Conservation (phyloP, 2,329 filamentous ascomycete species). For the Fusarium sp. region DNA sequence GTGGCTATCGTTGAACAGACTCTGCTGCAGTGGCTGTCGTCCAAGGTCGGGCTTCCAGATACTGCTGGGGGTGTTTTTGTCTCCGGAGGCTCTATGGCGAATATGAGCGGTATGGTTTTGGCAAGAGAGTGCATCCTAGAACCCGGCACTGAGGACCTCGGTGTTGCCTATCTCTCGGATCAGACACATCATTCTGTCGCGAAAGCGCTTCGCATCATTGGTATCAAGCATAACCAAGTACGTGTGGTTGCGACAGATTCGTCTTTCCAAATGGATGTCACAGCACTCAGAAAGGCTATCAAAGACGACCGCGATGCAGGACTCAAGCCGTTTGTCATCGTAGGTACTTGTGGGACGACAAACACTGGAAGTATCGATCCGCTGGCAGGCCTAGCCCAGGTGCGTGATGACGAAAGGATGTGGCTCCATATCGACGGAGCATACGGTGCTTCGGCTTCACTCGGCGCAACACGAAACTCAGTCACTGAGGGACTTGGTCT, state of each 20-base stretch:
- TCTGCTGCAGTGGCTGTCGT: conserved; percentile 12
- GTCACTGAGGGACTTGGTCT: not conserved
- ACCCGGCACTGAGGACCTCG: not conserved
- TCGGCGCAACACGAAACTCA: not conserved
- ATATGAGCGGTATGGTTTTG: conserved; percentile 26
- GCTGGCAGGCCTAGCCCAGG: not conserved
- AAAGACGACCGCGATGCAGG: conserved; percentile 3
- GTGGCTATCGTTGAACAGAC: conserved; percentile 20
- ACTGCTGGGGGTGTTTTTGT: conserved; percentile 17
- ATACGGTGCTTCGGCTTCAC: conserved; percentile 17
- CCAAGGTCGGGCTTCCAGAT: conserved; percentile 15
- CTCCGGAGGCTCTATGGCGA: conserved; percentile 24
- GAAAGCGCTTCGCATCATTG: conserved; percentile 13
- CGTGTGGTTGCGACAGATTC: not conserved
- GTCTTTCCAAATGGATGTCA: not conserved
- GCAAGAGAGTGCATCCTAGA: conserved; percentile 11
- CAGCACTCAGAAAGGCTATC: not conserved
- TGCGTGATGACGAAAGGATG: conserved; percentile 5
- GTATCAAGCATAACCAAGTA: conserved; percentile 1
- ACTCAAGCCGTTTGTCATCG: conserved; percentile 10
- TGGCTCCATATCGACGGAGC: conserved; percentile 30
- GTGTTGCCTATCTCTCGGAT: conserved; percentile 16
- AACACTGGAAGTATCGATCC: conserved; percentile 20
- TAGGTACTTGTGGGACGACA: conserved; percentile 20
- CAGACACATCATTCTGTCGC: conserved; percentile 24